Conservation (phyloP, 257 asterid genomes). For the Solanum chiquidenum region DNA sequence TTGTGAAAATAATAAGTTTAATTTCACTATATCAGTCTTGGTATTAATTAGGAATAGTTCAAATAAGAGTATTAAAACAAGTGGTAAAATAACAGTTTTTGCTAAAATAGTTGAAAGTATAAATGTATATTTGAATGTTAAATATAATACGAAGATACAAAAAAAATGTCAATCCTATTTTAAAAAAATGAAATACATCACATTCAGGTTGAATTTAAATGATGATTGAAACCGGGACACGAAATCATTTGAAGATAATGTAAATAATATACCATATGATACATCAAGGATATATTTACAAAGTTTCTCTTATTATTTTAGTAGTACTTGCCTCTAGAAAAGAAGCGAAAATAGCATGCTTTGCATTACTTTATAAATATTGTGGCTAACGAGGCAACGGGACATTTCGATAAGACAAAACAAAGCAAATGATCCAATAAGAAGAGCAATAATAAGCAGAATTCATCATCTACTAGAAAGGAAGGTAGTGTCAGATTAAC, state of each 20-base stretch:
- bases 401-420: background rate
- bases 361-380: background rate
- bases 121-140: background rate
- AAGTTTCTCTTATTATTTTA: background rate
- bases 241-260: background rate
- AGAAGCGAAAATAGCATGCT: background rate
- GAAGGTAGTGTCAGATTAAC: background rate
- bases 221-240: background rate
- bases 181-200: too few relatives aligned
- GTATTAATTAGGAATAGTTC: background rate
- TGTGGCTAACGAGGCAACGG: background rate
- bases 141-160: background rate
- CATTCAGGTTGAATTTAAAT: too few relatives aligned
- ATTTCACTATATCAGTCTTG: too few relatives aligned
- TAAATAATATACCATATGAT: background rate
- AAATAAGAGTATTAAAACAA: too few relatives aligned
- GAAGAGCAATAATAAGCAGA: background rate
- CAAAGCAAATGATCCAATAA: background rate
- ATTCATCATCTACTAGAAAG: background rate
- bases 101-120: background rate
- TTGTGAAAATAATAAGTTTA: background rate
- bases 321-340: background rate
- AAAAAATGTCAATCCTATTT: too few relatives aligned
- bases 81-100: background rate
- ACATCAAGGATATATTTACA: too few relatives aligned